phyloP scores from a whole-genome alignment of 257 asterid genomes.

The Capsicum pubescens region DNA sequence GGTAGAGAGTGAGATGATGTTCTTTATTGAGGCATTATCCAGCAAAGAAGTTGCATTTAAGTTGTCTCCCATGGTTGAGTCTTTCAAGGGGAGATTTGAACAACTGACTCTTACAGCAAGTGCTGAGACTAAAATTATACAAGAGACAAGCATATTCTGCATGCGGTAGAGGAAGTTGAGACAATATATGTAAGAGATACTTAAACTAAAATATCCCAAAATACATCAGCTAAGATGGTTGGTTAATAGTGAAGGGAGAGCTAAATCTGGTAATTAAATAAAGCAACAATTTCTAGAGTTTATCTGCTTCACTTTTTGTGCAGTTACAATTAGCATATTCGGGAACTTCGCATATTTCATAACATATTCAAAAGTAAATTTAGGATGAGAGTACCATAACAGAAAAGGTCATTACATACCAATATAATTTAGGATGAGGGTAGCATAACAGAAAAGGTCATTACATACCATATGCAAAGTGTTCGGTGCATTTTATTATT shows the following conservation, averaged over 20 bases:
- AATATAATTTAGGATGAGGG: no score
- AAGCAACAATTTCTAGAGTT: not conserved
- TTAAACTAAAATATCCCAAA: not conserved
- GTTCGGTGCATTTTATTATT: no score
- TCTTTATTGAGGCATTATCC: conserved; percentile 2
- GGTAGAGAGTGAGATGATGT: conserved; percentile 32
- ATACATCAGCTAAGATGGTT: not conserved
- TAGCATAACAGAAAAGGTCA: no score
- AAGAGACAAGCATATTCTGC: conserved; percentile 21
- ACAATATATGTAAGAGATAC: not conserved
- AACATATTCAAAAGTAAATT: not conserved
- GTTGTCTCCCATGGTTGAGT: conserved; percentile 15
- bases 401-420: not conserved
- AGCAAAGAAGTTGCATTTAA: conserved; percentile 12
- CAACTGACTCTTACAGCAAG: conserved; percentile 18
- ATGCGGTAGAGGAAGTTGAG: not conserved
- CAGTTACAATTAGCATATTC: conserved; percentile 14
- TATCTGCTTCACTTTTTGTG: conserved; percentile 9
- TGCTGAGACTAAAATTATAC: conserved; percentile 3
- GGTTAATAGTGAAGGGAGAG: not conserved
- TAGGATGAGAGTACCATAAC: not conserved
- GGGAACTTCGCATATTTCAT: not conserved
- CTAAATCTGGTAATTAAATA: not conserved
- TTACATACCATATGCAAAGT: no score
- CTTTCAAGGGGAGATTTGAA: not conserved